Base-by-base conservation (phyloP, 768 basidiomycete genomes). In the Suillus placidus region DNA sequence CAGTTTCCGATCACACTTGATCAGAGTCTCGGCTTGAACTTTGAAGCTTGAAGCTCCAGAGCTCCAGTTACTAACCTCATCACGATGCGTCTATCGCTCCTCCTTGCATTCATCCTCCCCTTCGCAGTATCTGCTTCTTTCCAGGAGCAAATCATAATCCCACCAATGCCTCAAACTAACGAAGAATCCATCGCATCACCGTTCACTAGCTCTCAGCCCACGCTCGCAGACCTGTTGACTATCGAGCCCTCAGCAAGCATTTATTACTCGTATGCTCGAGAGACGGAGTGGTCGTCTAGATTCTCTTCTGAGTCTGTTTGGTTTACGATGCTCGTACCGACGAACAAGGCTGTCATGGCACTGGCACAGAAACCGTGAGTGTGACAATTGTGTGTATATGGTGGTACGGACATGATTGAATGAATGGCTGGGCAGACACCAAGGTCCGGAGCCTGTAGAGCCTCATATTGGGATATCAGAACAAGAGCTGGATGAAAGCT, bases 281-380 rank as follows among this genome's bases (percentile, higher is more conserved):
- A 93, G 71, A 79, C 88, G 2, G 81, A 85, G 69, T 69, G 89
- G n/a, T 88, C 87, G 72, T 71, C 73, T 37, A 79, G 81, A 12
- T 84, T 94, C 60, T 68, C 61, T 30, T 70, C 73, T 18, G 52
- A 49, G 6, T 62, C 71, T 35, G 72, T 75, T 20, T 63, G 72
- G 8, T 76, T 80, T 63, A 93, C 93, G 0, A 61, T 96, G 12
- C 82, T 97, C 51, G 93, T 89, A 6, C 94, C 94, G 0, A 92
- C 91, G 32, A 95, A 97, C 77, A 92, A 90, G 75, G 94, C 93
- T 10, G 87, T 95, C 18, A 93, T 94, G 86, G 88, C 88, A 5
- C 79, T 95, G 62, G 75, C 87, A 3, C 80, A 87, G 71, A 95
- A 95, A 77, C 94, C 94, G 92, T 95, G 77, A 78, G 91, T 81